Evolutionary conservation across 129 eudicot genomes (phyloP).

Genomic region (Deinandra increscens): DNA sequence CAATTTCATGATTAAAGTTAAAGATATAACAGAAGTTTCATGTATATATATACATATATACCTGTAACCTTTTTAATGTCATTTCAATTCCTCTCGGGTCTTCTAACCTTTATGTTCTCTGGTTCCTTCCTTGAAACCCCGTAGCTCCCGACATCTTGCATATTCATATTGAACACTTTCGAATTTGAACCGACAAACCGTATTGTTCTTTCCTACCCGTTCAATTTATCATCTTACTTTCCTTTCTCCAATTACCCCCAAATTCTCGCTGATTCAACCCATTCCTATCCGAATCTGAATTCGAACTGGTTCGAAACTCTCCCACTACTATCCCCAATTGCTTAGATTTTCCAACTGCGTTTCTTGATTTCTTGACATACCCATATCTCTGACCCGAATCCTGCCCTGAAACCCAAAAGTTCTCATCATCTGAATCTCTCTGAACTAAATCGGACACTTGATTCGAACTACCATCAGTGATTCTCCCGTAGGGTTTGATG

Average conservation of each 20-base stretch:
- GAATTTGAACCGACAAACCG: conserved; percentile 21
- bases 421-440: background rate
- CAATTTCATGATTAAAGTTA: background rate
- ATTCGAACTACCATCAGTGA: conserved; percentile 21
- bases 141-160: conserved; percentile 74
- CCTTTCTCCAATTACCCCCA: conserved; percentile 18
- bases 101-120: conserved; percentile 17
- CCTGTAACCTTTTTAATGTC: conserved; percentile 3
- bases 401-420: background rate
- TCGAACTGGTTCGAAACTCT: no score
- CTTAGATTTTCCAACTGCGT: conserved; percentile 19
- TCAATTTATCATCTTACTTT: conserved; percentile 12
- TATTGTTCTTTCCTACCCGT: conserved; percentile 5
- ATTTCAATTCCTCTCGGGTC: conserved; percentile 24
- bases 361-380: conserved; percentile 20
- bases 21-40: background rate
- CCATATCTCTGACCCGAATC: conserved; percentile 11
- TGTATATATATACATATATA: conserved; percentile 25
- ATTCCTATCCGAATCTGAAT: no score
- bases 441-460: no score
- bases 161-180: conserved; percentile 65
- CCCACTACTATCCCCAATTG: conserved; percentile 8
- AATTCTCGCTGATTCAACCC: conserved; percentile 17
- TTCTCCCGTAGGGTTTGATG: conserved; percentile 61
- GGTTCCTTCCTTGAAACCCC: conserved; percentile 33